Evolutionary conservation across 768 basidiomycete genomes (phyloP), one percentile per base, ranked within the genome.

Genomic region (Lactifluus pinguis): DNA sequence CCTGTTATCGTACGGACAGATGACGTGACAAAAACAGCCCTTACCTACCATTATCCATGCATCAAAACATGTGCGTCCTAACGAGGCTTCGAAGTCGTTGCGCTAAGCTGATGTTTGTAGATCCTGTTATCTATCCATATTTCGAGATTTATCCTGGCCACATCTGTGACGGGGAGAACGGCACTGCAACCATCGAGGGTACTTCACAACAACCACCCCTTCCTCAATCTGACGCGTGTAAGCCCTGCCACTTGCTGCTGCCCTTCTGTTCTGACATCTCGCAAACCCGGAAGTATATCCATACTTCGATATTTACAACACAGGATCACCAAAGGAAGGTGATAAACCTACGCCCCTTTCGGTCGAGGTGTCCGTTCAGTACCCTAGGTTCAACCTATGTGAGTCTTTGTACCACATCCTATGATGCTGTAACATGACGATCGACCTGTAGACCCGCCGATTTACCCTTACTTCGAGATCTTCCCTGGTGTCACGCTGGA

Each of bases 371-470:
- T 47, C 62, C 17, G 13, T 29, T 32, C 57, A 39, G 4, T 73
- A 73, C 42, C 72, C 72, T 17, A 44, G 59, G 9, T 15, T 73
- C 13, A 53, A 61, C 36, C 50, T 67, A 6, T 72, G 72, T 73
- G 48, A 48, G 71, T 30, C 29, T 6, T 17, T 44, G 4, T 15
- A 19, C 29, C 32, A 42, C 50, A 11, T 51, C 41, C 19, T 13
- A 15, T 25, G n/a, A 15, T 38, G 44, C 6, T 14, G 21, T 52
- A 39, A 57, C 32, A 52, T 34, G 56, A 34, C 17, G 44, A 44
- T 15, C 25, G 11, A 44, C 17, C 8, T 52, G 14, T 56, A 71
- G 70, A 71, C 42, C 50, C 57, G 17, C 59, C 71, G 11, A 62
- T 66, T 29, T 72, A 71, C 53, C 71, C 69, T 47, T 50, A 69